phyloP scores from a whole-genome alignment of 345 rosid species.

The Cardamine chenopodiifolia region DNA sequence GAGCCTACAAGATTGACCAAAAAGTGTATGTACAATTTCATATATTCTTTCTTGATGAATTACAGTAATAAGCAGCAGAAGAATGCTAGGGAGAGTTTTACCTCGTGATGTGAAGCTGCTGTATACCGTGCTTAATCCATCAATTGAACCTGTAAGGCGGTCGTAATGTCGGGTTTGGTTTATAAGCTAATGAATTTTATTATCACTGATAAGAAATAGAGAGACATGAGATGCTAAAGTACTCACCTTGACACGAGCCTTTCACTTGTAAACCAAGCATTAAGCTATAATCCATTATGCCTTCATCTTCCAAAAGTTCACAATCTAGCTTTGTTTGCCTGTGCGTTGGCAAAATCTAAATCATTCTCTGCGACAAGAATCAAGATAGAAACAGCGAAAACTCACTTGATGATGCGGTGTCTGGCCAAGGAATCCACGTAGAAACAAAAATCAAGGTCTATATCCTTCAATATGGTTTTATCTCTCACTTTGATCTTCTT shows the following conservation, averaged over 20 bases:
- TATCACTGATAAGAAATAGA: neutral
- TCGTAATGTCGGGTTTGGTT: neutral
- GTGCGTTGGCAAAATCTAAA: neutral
- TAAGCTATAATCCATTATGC: conserved; percentile 63
- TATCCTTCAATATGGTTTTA: conserved; percentile 51
- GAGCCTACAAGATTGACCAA: conserved; percentile 37
- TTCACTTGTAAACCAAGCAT: conserved; percentile 53
- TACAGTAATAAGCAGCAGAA: neutral
- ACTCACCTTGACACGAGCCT: conserved; percentile 49
- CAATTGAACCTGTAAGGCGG: conserved; percentile 35
- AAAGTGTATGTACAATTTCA: neutral
- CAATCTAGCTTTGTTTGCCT: conserved; percentile 68
- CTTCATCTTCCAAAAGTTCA: conserved; percentile 58
- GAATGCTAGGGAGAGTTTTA: neutral
- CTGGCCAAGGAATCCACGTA: conserved; percentile 50
- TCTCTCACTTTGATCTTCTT: conserved; percentile 47
- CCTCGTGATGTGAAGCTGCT: conserved; percentile 42
- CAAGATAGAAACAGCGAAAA: conserved; percentile 13
- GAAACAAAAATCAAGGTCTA: conserved; percentile 57
- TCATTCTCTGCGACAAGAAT: conserved; percentile 17
- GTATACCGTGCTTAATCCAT: conserved; percentile 31
- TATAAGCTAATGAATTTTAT: neutral
- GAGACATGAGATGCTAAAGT: conserved; percentile 4
- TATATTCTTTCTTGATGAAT: neutral
- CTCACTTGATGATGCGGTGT: conserved; percentile 51